Evolutionary conservation across 2,329 filamentous ascomycete genomes (phyloP), one percentile per base, ranked within the genome.

Genomic region (Arachnomyces sp.): DNA sequence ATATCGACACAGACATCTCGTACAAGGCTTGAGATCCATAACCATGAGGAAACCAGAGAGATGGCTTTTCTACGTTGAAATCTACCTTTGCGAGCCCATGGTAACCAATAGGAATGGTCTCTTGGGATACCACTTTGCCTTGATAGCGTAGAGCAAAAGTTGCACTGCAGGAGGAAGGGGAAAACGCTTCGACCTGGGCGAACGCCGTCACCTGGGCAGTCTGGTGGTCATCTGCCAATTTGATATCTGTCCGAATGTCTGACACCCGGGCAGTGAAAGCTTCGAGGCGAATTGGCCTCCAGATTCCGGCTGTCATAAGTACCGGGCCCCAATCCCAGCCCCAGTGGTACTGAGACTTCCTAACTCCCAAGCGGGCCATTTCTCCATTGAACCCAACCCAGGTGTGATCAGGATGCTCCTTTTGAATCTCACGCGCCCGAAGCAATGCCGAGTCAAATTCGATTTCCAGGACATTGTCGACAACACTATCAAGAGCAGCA

Each of bases 331-430:
- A 71, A 31, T 72, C 68, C 69, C 68, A 72, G 7, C 68, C 67
- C 55, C 77, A 84, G 49, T 82, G 75, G 49, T 80, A 84, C 56
- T 84, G 80, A 1, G 79, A 76, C 53, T 84, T 84, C n/a, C 80
- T 65, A 0, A 77, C 72, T 3, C 70, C 70, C 9, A 77, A 53
- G 17, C 67, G 52, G 7, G 63, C 55, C 5, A 59, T 47, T 29
- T 71, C 67, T 2, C 68, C 69, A 44, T 71, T 72, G 47, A 67
- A 70, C 9, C 61, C 61, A 1, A 62, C 59, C 62, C 66, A 74
- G 21, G 58, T 61, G 47, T 75, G 71, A 11, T 65, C 56, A 6
- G 65, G 61, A 40, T 71, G 49, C 31, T 64, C 52, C 46, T 60
- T 54, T 15, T 63, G 57, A 14, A 72, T 55, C 46, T 71, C 62